Evolutionary conservation across 371 early-diverging fungal genomes (phyloP).

Genomic region (Dichotomocladium elegans): DNA sequence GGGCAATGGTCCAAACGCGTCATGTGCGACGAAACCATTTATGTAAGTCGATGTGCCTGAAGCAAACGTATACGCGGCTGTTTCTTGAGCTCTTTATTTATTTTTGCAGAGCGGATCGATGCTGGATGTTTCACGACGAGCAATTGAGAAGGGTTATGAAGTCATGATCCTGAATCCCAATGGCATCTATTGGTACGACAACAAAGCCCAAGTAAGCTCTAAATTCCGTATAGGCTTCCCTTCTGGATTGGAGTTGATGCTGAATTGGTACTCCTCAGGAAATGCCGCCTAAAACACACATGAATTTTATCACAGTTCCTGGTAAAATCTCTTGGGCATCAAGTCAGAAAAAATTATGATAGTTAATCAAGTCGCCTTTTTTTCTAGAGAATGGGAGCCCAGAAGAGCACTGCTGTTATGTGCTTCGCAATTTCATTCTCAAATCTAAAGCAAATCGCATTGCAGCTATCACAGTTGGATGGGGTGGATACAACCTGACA

Average conservation of each 20-base stretch:
- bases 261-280: too few relatives aligned
- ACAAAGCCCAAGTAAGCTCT: conserved; percentile 27
- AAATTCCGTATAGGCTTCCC: too few relatives aligned
- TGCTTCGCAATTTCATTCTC: conserved; percentile 31
- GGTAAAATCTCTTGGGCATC: background rate
- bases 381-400: conserved; percentile 32
- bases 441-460: conserved; percentile 24
- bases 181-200: conserved; percentile 38
- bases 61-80: too few relatives aligned
- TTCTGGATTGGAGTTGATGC: too few relatives aligned
- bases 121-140: conserved; percentile 22
- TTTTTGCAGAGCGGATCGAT: conserved; percentile 33
- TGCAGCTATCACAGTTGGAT: conserved; percentile 28
- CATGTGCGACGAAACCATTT: conserved; percentile 40
- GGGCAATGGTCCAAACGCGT: conserved; percentile 45
- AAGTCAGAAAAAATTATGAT: background rate
- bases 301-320: conserved; percentile 12
- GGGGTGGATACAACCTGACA: conserved; percentile 36
- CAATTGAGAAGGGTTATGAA: conserved; percentile 36
- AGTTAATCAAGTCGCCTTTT: background rate
- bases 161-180: conserved; percentile 41
- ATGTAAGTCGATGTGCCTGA: conserved; percentile 24
- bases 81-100: background rate
- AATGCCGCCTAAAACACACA: conserved; percentile 4
- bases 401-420: conserved; percentile 36